phyloP scores from a whole-genome alignment of 345 rosid species.

The Arabidopsis arenosa region DNA sequence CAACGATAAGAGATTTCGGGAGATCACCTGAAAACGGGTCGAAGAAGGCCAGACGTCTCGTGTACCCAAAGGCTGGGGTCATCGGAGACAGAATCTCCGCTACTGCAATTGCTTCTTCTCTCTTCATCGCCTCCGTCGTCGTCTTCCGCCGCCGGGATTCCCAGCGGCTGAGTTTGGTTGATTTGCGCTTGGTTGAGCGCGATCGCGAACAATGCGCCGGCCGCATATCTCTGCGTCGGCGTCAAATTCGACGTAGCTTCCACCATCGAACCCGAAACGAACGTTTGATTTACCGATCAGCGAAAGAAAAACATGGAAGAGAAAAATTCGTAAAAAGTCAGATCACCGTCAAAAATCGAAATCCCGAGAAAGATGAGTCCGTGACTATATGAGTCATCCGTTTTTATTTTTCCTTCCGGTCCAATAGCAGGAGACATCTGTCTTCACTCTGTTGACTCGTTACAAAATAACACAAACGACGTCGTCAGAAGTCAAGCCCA shows the following conservation, averaged over 20 bases:
- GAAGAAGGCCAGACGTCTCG: slow-evolving; percentile 75
- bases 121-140: slow-evolving; percentile 48
- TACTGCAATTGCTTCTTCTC: slow-evolving; percentile 58
- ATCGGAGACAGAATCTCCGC: slow-evolving; percentile 78
- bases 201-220: slow-evolving; percentile 78
- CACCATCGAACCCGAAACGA: slow-evolving; percentile 21
- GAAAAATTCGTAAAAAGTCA: slow-evolving; percentile 9
- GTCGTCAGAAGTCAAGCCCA: not conserved
- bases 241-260: slow-evolving; percentile 56
- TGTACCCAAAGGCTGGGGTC: slow-evolving; percentile 88
- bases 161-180: slow-evolving; percentile 76
- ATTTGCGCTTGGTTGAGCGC: slow-evolving; percentile 89
- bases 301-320: not conserved
- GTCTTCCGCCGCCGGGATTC: slow-evolving; percentile 46
- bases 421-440: slow-evolving; percentile 31
- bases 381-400: slow-evolving; percentile 24
- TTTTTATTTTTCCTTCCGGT: slow-evolving; percentile 25
- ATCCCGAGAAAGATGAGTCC: slow-evolving; percentile 29
- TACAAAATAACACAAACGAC: not conserved
- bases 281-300: slow-evolving; percentile 4
- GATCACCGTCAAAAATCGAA: slow-evolving; percentile 42
- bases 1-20: not conserved
- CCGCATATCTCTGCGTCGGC: slow-evolving; percentile 78
- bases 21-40: slow-evolving; percentile 78
- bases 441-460: slow-evolving; percentile 27